phyloP scores from a whole-genome alignment of 176 grass and related monocot species.

The Tillandsia leiboldiana region DNA sequence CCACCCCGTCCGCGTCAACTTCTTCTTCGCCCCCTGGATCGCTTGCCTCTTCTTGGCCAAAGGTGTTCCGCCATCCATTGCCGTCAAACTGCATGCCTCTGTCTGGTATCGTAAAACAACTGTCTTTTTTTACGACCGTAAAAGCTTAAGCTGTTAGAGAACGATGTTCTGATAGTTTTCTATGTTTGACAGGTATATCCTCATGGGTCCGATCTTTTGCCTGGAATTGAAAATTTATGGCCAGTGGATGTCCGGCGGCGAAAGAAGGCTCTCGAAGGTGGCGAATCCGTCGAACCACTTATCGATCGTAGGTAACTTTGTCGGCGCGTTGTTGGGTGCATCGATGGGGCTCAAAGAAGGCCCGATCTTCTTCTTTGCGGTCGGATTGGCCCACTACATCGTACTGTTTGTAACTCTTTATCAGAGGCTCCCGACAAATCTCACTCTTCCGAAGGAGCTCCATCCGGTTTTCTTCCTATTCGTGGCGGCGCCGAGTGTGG shows the following conservation, averaged over 20 bases:
- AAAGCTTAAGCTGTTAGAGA: no score
- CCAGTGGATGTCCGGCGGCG: conserved; percentile 88
- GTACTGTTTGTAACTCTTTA: conserved; percentile 99
- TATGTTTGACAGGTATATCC: conserved; percentile 35
- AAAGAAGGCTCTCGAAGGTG: conserved; percentile 68
- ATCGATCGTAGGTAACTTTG: conserved; percentile 90
- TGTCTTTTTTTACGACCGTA: no score
- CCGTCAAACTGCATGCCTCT: background rate
- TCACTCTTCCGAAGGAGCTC: conserved; percentile 84
- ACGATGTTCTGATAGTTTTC: no score
- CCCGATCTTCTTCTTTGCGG: conserved; percentile 78
- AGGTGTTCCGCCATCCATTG: conserved; percentile 35
- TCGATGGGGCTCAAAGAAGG: conserved; percentile 69
- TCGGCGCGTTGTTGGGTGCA: conserved; percentile 71
- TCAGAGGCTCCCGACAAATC: conserved; percentile 83
- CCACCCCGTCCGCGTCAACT: conserved; percentile 84
- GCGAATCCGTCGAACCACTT: conserved; percentile 89
- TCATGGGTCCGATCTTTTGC: conserved; percentile 82
- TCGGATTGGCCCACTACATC: conserved; percentile 81
- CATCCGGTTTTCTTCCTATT: conserved; percentile 98
- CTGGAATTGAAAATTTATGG: conserved; percentile 97
- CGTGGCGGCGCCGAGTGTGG: conserved; percentile 75
- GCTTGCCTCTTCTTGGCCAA: conserved; percentile 59
- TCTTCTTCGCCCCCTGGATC: conserved; percentile 97
- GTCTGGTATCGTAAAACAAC: conserved; percentile 19